phyloP scores from a whole-genome alignment of 2,329 filamentous ascomycete genomes.

The Xylaria sp. region DNA sequence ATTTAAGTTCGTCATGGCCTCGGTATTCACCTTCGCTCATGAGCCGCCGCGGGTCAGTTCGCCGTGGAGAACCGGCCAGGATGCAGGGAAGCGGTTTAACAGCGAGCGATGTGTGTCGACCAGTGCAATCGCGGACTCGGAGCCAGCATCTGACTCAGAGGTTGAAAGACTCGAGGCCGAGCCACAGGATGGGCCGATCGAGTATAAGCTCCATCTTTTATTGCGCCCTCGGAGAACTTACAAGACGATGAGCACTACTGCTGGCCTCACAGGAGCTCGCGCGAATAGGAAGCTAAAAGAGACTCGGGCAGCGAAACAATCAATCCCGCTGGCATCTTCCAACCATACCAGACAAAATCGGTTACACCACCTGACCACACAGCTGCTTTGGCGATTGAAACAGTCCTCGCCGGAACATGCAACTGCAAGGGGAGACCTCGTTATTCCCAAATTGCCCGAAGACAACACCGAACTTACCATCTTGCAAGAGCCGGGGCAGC shows the following conservation, averaged over 20 bases:
- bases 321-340: conserved; percentile 53
- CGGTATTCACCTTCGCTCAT: conserved; percentile 94
- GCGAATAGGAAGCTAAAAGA: conserved; percentile 45
- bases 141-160: conserved; percentile 50
- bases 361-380: conserved; percentile 91
- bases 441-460: conserved; percentile 80
- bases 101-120: conserved; percentile 48
- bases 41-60: conserved; percentile 89
- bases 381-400: conserved; percentile 92
- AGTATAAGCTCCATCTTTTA: conserved; percentile 95
- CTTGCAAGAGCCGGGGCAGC: conserved; percentile 62
- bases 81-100: conserved; percentile 50
- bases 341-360: conserved; percentile 82
- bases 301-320: conserved; percentile 44
- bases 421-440: conserved; percentile 77
- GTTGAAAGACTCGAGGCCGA: conserved; percentile 81
- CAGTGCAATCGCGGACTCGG: conserved; percentile 45
- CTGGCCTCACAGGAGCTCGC: conserved; percentile 47
- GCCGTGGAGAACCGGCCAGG: conserved; percentile 78
- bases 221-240: conserved; percentile 81
- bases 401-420: conserved; percentile 94
- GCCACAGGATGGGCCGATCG: conserved; percentile 91
- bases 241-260: conserved; percentile 72
- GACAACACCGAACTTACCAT: conserved; percentile 59
- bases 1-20: conserved; percentile 71